Percentiles rank a stretch among this genome's conserved stretches.
Conservation (phyloP, 116 monocot genomes). For the Zostera marina region DNA sequence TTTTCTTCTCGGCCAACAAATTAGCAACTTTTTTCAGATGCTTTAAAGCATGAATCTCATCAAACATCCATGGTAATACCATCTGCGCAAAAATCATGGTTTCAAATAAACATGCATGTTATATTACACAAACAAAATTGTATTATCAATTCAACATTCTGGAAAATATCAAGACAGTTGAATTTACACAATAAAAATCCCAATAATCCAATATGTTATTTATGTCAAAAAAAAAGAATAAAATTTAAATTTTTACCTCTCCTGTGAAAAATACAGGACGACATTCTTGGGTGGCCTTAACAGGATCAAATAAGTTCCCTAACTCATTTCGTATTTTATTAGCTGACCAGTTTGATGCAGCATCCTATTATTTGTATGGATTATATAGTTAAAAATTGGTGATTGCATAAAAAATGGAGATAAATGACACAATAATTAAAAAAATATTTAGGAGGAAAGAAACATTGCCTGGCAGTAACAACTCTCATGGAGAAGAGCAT, state of each 20-base stretch:
- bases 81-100: constrained; percentile 30
- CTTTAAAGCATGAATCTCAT: constrained; percentile 56
- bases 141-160: too few species aligned
- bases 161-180: too few species aligned
- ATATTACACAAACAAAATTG: too few species aligned
- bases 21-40: constrained; percentile 71
- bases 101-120: not conserved
- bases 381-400: not conserved
- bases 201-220: too few species aligned
- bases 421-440: not conserved
- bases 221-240: not conserved
- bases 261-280: constrained; percentile 87
- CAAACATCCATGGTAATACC: constrained; percentile 97
- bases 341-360: constrained; percentile 88
- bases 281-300: constrained; percentile 53
- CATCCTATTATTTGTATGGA: constrained; percentile 31
- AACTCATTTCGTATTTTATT: constrained; percentile 46
- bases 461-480: constrained; percentile 48
- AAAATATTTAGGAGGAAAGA: not conserved
- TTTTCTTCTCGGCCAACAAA: constrained; percentile 62
- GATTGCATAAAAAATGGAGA: not conserved
- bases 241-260: constrained; percentile 31
- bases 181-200: too few species aligned
- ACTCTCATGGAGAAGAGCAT: constrained; percentile 78
- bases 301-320: constrained; percentile 50